Evolutionary conservation across 805 yeast species (phyloP).

Genomic region (Lachancea fermentati): DNA sequence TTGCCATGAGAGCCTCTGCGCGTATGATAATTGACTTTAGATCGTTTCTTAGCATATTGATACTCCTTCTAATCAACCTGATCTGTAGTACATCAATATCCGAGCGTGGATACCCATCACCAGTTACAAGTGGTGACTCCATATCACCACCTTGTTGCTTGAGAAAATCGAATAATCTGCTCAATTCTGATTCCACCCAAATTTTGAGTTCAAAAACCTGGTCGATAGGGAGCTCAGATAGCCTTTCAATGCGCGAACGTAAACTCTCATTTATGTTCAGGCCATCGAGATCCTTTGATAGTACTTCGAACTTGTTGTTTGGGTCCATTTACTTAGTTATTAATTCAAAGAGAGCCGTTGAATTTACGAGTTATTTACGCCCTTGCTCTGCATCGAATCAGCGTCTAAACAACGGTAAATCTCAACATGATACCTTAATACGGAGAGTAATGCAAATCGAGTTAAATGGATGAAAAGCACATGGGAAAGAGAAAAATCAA

Average conservation of each 20-base stretch:
- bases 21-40: constrained; percentile 42
- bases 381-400: too few species aligned
- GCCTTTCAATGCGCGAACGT: neutral
- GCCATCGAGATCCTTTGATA: constrained; percentile 4
- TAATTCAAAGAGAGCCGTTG: too few species aligned
- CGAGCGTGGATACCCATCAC: constrained; percentile 79
- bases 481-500: too few species aligned
- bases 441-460: too few species aligned
- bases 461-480: too few species aligned
- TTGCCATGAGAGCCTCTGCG: constrained; percentile 42
- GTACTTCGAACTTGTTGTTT: constrained; percentile 5
- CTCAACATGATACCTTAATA: too few species aligned
- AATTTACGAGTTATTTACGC: too few species aligned
- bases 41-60: constrained; percentile 70
- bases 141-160: constrained; percentile 47
- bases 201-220: constrained; percentile 32
- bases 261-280: constrained; percentile 1
- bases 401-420: too few species aligned
- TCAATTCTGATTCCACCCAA: constrained; percentile 39
- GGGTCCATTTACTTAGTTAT: constrained; percentile 2
- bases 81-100: constrained; percentile 78
- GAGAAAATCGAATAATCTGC: constrained; percentile 39
- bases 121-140: constrained; percentile 56
- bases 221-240: constrained; percentile 12
- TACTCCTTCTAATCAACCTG: constrained; percentile 54